Evolutionary conservation across 768 basidiomycete genomes (phyloP).

Genomic region (Pholiota microspora): DNA sequence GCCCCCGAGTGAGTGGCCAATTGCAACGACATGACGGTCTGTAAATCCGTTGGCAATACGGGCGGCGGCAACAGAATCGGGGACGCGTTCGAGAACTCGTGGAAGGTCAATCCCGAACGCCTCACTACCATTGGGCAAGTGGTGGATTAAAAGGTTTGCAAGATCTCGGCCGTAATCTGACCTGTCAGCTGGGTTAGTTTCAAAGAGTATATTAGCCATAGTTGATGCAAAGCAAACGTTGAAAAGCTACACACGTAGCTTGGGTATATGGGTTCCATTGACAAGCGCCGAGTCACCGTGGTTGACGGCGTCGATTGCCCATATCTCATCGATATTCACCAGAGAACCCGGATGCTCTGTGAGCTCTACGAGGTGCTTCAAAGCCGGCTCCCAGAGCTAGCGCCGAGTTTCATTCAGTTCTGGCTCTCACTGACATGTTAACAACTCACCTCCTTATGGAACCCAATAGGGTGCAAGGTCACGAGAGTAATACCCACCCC

Average conservation of each 20-base stretch:
- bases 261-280: slow-evolving; percentile 21
- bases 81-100: slow-evolving; percentile 10
- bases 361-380: slow-evolving; percentile 21
- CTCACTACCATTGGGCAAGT: slow-evolving; percentile 18
- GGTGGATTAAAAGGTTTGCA: slow-evolving; percentile 24
- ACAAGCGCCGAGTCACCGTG: slow-evolving; percentile 26
- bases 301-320: slow-evolving; percentile 23
- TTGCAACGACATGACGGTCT: slow-evolving; percentile 16
- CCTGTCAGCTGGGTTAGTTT: slow-evolving; percentile 19
- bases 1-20: slow-evolving; percentile 26
- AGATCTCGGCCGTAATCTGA: slow-evolving; percentile 26
- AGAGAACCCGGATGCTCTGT: slow-evolving; percentile 18
- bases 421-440: not conserved
- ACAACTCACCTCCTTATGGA: slow-evolving; percentile 24
- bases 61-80: not conserved
- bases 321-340: slow-evolving; percentile 23
- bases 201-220: too few species aligned
- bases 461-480: slow-evolving; percentile 23
- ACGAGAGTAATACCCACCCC: slow-evolving; percentile 22
- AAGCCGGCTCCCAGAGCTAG: slow-evolving; percentile 22
- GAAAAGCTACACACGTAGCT: slow-evolving; percentile 16
- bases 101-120: slow-evolving; percentile 16
- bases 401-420: too few species aligned
- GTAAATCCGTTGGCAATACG: slow-evolving; percentile 17
- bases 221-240: not conserved